phyloP scores from a whole-genome alignment of 176 grass and related monocot genomes.

The Bonia amplexicaulis region DNA sequence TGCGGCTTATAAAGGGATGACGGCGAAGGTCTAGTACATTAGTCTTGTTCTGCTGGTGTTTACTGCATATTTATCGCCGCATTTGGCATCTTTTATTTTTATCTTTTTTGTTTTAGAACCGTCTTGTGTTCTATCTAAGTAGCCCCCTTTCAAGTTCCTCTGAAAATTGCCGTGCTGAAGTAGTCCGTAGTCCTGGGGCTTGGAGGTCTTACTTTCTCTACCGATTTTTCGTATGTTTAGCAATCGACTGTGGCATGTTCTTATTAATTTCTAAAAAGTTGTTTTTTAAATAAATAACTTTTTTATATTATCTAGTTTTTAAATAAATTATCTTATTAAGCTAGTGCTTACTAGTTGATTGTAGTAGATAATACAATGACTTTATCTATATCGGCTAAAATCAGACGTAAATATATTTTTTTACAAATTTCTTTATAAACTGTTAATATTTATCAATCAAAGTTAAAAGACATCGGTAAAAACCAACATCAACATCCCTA shows the following conservation, averaged over 20 bases:
- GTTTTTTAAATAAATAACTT: too few species aligned
- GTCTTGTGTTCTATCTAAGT: not conserved
- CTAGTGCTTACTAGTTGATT: fast-evolving
- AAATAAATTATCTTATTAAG: too few species aligned
- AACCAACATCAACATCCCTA: not conserved
- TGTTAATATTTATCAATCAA: too few species aligned
- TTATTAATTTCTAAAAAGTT: too few species aligned
- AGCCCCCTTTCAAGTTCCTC: not conserved
- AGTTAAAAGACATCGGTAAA: too few species aligned
- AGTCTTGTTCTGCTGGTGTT: not conserved
- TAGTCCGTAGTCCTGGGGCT: not conserved
- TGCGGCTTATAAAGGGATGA: too few species aligned
- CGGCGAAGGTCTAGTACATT: not conserved
- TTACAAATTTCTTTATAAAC: too few species aligned
- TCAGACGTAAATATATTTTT: too few species aligned
- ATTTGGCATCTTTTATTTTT: not conserved
- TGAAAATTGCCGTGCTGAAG: not conserved
- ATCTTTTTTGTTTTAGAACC: too few species aligned
- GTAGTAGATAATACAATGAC: too few species aligned
- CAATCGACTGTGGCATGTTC: not conserved
- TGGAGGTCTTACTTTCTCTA: not conserved
- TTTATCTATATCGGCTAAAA: too few species aligned
- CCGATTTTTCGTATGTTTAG: not conserved
- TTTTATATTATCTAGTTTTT: too few species aligned
- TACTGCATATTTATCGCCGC: not conserved